Percentiles rank a stretch among this genome's conserved stretches.
Conservation (phyloP, 2,329 filamentous ascomycete species). For the Botrytis cinerea region DNA sequence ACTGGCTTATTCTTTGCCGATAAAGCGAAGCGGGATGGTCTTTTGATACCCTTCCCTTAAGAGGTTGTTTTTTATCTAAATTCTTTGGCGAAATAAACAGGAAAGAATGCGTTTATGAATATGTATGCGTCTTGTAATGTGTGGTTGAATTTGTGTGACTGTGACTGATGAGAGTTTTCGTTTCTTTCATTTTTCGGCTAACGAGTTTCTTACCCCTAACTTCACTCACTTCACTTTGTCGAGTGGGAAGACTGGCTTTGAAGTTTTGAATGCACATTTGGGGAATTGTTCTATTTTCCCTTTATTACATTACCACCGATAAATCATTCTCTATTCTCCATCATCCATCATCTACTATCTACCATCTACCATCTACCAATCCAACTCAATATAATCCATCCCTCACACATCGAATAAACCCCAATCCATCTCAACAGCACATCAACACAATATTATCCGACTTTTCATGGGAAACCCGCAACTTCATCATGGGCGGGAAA, state of each 20-base stretch:
- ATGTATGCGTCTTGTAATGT: background rate
- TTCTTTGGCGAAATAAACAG: background rate
- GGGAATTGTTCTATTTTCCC: background rate
- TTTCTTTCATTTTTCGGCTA: background rate
- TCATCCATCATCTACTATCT: background rate
- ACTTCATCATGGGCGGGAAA: no score
- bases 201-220: background rate
- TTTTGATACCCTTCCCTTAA: conserved; percentile 21
- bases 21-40: conserved; percentile 13
- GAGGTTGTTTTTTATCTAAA: background rate
- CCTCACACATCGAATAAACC: no score
- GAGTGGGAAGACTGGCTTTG: background rate
- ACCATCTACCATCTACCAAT: no score
- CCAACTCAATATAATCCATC: no score
- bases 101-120: background rate
- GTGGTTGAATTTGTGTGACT: background rate
- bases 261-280: background rate
- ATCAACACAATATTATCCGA: no score
- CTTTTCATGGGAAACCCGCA: no score
- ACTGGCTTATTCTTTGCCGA: conserved; percentile 16
- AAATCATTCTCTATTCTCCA: no score
- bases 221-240: background rate
- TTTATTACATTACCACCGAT: no score
- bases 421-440: no score
- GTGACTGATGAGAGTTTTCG: background rate